Base-by-base conservation (phyloP, 352 stramenopile genomes). In the Globisporangium apiculatum region DNA sequence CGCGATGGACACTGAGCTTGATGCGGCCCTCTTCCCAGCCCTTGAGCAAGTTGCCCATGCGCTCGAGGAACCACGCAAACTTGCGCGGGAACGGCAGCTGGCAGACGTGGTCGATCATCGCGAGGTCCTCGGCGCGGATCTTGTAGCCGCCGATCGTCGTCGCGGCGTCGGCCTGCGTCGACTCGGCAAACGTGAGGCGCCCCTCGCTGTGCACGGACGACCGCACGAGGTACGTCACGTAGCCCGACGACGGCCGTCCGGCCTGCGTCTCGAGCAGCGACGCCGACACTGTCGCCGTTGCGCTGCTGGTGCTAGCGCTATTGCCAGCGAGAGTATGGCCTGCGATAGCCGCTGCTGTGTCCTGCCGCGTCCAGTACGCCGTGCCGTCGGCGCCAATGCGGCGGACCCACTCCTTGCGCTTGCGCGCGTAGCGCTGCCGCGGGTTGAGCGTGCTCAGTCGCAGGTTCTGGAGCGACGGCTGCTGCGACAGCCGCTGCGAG, bases 11-110 rank as follows among this genome's bases (percentile, higher is more conserved):
- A 18, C 77, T 75, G 53, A 94, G 62, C 64, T 92, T 92, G 55
- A 94, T 86, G n/a, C 82, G 82, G 4, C 83, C 82, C 71, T 91
- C 80, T 56, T 90, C 78, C 76, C 81, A 91, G 52, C 76, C 77
- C 46, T 80, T 69, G 46, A 92, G 60, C 45, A 92, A 48, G 5
- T 62, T 67, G 17, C 71, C 72, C 72, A 89, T 89, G 47, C 81
- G 72, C 43, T 92, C 77, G 5, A 94, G 61, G 61, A 94, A 94
- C 84, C 84, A 94, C 51, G 82, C 66, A 62, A 89, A 92, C 57
- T 94, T 94, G 45, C 78, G 74, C 11, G 76, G 73, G 62, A 94
- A 94, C 17, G 82, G 68, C 18, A 90, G 61, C 50, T 78, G 64
- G n/a, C 67, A 79, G 37, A 89, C 76, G 41, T 84, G 60, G 49